A percentile compares a stretch with the other conserved stretches of the same genome.
phyloP scores from a whole-genome alignment of 202 grass and related monocot genomes.

The Panicum virgatum region DNA sequence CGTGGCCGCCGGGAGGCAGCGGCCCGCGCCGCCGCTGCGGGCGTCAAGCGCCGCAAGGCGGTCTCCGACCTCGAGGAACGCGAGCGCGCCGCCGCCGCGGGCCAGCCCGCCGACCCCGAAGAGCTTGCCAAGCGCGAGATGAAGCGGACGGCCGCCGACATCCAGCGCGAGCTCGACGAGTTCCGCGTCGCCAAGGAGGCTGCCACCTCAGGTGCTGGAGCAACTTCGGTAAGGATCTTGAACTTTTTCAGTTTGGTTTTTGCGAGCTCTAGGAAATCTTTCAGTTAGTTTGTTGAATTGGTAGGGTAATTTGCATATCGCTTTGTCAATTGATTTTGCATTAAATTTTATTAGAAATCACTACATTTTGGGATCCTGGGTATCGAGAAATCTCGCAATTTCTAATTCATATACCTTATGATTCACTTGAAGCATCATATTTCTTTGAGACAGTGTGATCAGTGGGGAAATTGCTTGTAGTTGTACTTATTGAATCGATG shows the following conservation, averaged over 20 bases:
- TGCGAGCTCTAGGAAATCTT: not conserved
- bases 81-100: constrained; percentile 48
- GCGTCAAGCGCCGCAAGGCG: constrained; percentile 64
- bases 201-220: not conserved
- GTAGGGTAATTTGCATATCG: not conserved
- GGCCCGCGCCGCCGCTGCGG: constrained; percentile 36
- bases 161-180: constrained; percentile 50
- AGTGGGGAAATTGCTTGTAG: not conserved
- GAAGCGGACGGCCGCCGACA: constrained; percentile 41
- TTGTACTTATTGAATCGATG: not conserved
- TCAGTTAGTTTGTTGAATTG: not conserved
- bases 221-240: constrained; percentile 43
- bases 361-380: not conserved
- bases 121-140: constrained; percentile 48
- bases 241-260: not conserved
- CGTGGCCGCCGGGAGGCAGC: constrained; percentile 58
- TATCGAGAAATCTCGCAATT: not conserved
- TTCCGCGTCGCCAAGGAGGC: constrained; percentile 35
- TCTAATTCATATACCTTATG: not conserved
- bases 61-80: constrained; percentile 78
- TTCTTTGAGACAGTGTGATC: not conserved
- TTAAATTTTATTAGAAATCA: not conserved
- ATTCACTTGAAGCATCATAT: not conserved
- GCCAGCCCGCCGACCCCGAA: constrained; percentile 22
- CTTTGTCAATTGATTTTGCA: not conserved